Evolutionary conservation across 352 stramenopile genomes (phyloP), one percentile per base, ranked within the genome.

Genomic region (Pythium insidiosum): DNA sequence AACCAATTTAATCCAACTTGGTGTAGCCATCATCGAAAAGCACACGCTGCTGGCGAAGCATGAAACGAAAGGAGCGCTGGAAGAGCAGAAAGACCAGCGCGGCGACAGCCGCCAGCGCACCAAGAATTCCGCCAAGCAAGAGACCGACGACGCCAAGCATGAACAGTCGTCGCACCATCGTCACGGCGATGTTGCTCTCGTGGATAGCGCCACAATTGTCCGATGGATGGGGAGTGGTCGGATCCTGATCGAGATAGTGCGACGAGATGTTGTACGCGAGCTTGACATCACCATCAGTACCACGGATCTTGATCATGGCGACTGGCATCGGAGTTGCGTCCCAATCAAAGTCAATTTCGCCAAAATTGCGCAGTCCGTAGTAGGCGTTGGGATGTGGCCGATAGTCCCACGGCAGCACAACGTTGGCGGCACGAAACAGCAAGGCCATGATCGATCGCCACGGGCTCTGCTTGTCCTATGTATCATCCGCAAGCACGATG

Each of bases 281-380:
- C 30, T 58, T 58, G 5, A 53, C 26, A 3, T 21, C 18, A 3
- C 56, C 52, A 15, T 73, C 42, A 18, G 47, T 34, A 26, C 54
- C 50, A 19, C 56, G 29, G 29, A 75, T 34, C 0, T 34, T 47
- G 11, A 63, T 41, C 3, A 24, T 66, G 0, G 58, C 65, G 12
- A 38, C 64, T 3, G 65, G 58, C 4, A 61, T 37, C 6, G 57
- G 61, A 3, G 18, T 42, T 7, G 56, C 33, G 3, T 54, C 46
- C 64, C 68, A 88, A 47, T 88, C 72, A 51, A 93, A 78, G n/a
- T 72, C 64, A 7, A 93, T 56, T 38, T 88, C 68, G 11, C 59
- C 80, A 56, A 84, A 82, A 50, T 93, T 90, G 18, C 73, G 50
- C 16, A 61, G 47, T 15, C 80, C 66, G 24, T 65, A 80, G 45